Evolutionary conservation across 1,139 yeast species (phyloP), one percentile per base, ranked within the genome.

Genomic region (Saccharomyces pastorianus): DNA sequence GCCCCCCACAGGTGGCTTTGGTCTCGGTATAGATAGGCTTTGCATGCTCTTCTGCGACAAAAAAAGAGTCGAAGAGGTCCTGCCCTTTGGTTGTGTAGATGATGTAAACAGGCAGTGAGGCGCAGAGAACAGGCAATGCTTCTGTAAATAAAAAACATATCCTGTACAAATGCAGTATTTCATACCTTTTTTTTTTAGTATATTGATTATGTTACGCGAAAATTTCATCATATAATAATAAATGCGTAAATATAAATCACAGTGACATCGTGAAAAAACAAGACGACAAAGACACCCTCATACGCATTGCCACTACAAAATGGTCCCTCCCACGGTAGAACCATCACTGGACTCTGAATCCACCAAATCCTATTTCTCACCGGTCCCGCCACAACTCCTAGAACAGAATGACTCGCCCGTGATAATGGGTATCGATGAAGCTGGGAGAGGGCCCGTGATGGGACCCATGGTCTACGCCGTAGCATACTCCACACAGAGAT

Each of bases 1-100:
- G 70, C 97, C 99, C 3, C 99, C 99, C 0, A 91, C 97, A 1
- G 98, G 96, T 1, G 99, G 99, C 0, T 88, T 96, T 89, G 99
- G 99, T 0, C 74, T 95, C 59, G 99, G 99, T 0, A 77, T 95
- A 26, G 99, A 95, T 66, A 71, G 99, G 52, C 72, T 93, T 41
- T 84, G 85, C 48, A 90, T 93, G 98, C 71, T 88, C 26, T 73
- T 91, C 51, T 78, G 85, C 5, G 84, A 80, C 0, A 72, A 78
- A 27, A 74, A 74, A 9, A 73, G 96, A 28, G 90, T 95, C 23
- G 96, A 87, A 55, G 81, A 83, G 27, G 96, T 91, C 0, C 71
- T 93, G 46, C 75, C 89, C 0, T 93, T 93, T 72, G 99, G 99
- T 0, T 83, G 82, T 49, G 69, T 93, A 8, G 80, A 81, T 52